Evolutionary conservation across 805 yeast genomes (phyloP).

Genomic region (Cyberlindnera petersonii): DNA sequence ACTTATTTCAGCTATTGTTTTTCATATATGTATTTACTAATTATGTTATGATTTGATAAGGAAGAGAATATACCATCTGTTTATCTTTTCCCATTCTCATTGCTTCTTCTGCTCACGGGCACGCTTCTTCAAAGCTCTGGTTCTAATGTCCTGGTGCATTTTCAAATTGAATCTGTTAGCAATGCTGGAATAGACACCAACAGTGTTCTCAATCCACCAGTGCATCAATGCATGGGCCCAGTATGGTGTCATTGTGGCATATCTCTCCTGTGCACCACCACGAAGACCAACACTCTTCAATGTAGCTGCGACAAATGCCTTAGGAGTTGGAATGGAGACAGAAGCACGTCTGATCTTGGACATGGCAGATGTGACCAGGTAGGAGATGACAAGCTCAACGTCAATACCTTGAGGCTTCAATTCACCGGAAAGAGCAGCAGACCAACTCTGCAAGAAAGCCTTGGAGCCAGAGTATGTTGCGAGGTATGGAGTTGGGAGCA

Average conservation of each 20-base stretch:
- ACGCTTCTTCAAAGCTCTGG: slow-evolving; percentile 76
- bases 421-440: slow-evolving; percentile 83
- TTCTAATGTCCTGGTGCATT: slow-evolving; percentile 79
- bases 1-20: neutral
- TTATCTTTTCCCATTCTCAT: slow-evolving; percentile 1
- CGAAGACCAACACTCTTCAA: slow-evolving; percentile 73
- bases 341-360: slow-evolving; percentile 84
- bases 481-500: slow-evolving; percentile 85
- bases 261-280: slow-evolving; percentile 90
- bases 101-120: slow-evolving; percentile 38
- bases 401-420: slow-evolving; percentile 66
- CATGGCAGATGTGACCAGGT: slow-evolving; percentile 92
- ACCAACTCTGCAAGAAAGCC: slow-evolving; percentile 93
- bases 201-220: slow-evolving; percentile 68
- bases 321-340: slow-evolving; percentile 74
- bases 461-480: slow-evolving; percentile 96
- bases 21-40: too few relatives aligned
- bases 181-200: slow-evolving; percentile 74
- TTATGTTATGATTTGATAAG: neutral
- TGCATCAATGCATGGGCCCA: slow-evolving; percentile 94
- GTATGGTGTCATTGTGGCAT: slow-evolving; percentile 82
- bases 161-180: slow-evolving; percentile 65
- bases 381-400: slow-evolving; percentile 80
- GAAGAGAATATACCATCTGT: too few relatives aligned
- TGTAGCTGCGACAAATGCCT: slow-evolving; percentile 69